These are phyloP conservation scores for Chamaenerion angustifolium DNA, from an alignment of 345 rosid genomes.

Conservation along the genomic window DNA sequence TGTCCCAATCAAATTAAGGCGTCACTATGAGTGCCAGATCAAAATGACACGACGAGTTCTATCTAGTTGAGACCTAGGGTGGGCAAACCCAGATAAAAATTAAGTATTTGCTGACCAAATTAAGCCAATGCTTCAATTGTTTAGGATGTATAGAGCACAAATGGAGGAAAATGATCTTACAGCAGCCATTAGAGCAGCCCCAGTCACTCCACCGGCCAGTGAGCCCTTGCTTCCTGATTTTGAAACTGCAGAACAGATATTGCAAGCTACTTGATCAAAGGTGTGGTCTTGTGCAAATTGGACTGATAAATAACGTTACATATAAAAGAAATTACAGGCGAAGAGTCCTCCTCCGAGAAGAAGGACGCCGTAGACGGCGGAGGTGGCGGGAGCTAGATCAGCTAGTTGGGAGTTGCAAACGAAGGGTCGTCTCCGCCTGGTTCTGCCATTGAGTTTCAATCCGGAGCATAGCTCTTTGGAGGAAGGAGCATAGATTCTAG, in stretches of 20 bases:
- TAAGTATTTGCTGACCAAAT: too few relatives aligned
- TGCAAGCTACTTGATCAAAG: background rate
- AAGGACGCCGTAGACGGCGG: conserved; percentile 55
- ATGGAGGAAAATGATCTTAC: conserved; percentile 18
- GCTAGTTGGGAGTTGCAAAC: conserved; percentile 40
- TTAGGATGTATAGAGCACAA: background rate
- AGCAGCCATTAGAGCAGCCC: conserved; percentile 60
- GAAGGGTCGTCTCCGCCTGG: conserved; percentile 2
- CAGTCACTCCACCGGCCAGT: conserved; percentile 61
- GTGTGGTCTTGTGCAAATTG: background rate
- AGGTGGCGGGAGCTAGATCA: conserved; percentile 49
- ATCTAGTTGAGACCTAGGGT: too few relatives aligned
- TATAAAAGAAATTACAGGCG: conserved; percentile 38
- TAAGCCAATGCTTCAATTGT: too few relatives aligned
- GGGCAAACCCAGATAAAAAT: too few relatives aligned
- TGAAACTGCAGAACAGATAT: conserved; percentile 17
- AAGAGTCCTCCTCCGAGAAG: conserved; percentile 69
- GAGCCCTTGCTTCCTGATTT: conserved; percentile 76
- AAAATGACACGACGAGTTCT: too few relatives aligned
- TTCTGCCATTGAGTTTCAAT: background rate
- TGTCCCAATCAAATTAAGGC: too few relatives aligned
- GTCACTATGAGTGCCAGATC: too few relatives aligned
- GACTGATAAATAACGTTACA: background rate
- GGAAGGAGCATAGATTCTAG: background rate
- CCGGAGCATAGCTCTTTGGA: background rate